A percentile compares a stretch with the other conserved stretches of the same genome.
phyloP scores from a whole-genome alignment of 2,329 filamentous ascomycete genomes.

The Biscogniauxia marginata region DNA sequence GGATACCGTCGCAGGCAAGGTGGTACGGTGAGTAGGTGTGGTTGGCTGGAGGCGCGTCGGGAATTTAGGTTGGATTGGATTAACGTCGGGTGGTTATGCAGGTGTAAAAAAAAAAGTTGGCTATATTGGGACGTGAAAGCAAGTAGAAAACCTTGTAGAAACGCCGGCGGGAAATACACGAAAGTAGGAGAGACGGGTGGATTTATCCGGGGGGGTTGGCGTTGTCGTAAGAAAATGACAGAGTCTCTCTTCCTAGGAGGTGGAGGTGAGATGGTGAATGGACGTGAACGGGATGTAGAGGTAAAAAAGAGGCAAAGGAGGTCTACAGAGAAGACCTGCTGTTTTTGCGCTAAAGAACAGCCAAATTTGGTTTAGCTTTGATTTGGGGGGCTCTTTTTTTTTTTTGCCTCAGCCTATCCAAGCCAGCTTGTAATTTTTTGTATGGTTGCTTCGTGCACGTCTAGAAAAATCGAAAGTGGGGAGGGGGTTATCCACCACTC shows the following conservation, averaged over 20 bases:
- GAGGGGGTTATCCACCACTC: neutral
- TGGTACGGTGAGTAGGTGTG: constrained; percentile 3
- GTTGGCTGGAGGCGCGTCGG: constrained; percentile 15
- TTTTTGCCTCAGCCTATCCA: constrained; percentile 16
- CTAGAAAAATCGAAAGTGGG: neutral
- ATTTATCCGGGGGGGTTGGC: neutral
- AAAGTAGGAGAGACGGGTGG: constrained; percentile 3
- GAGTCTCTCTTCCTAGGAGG: constrained; percentile 3
- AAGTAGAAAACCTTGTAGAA: constrained; percentile 8
- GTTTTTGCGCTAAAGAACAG: constrained; percentile 11
- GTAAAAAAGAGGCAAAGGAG: constrained; percentile 31
- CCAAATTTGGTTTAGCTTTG: constrained; percentile 10
- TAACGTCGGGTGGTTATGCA: constrained; percentile 24
- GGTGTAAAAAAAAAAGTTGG: constrained; percentile 12
- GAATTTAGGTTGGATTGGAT: constrained; percentile 17
- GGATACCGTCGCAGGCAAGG: constrained; percentile 2
- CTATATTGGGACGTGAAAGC: constrained; percentile 12
- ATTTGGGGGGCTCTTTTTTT: constrained; percentile 9
- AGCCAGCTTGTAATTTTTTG: neutral
- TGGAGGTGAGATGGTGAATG: constrained; percentile 3
- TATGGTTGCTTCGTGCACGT: neutral
- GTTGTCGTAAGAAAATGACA: neutral
- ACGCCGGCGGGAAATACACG: constrained; percentile 10
- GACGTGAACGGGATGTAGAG: constrained; percentile 15
- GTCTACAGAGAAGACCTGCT: constrained; percentile 21